phyloP scores from a whole-genome alignment of 352 stramenopile species.

The Globisporangium parvum region DNA sequence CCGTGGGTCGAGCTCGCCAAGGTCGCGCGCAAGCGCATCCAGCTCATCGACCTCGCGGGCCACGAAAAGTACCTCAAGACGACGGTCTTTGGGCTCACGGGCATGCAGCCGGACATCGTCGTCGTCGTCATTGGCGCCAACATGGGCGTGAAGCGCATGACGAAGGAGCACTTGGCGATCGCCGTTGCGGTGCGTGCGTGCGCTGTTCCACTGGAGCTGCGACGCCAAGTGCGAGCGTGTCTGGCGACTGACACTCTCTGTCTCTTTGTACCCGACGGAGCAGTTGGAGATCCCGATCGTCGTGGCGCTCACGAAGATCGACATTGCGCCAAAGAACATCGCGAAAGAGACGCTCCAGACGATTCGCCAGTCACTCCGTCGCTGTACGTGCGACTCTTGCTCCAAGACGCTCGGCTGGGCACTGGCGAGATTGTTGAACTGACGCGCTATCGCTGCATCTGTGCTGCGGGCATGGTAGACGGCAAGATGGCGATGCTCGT shows the following conservation, averaged over 20 bases:
- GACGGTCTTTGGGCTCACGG: slow-evolving; percentile 97
- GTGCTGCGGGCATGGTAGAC: slow-evolving; percentile 23
- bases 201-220: neutral
- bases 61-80: slow-evolving; percentile 99
- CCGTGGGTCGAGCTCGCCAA: slow-evolving; percentile 79
- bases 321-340: slow-evolving; percentile 91
- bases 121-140: slow-evolving; percentile 93
- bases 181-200: slow-evolving; percentile 71
- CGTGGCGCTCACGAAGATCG: slow-evolving; percentile 94
- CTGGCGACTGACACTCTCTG: neutral
- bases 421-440: slow-evolving; percentile 1
- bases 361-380: slow-evolving; percentile 83
- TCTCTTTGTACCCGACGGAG: neutral
- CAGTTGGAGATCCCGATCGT: slow-evolving; percentile 90
- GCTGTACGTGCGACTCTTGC: slow-evolving; percentile 28
- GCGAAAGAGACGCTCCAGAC: slow-evolving; percentile 89
- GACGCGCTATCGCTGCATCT: too few relatives aligned
- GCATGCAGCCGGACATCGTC: slow-evolving; percentile 94
- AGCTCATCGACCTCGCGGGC: slow-evolving; percentile 85
- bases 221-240: too few relatives aligned
- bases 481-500: slow-evolving; percentile 93
- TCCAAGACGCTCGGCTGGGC: too few relatives aligned
- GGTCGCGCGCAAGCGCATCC: slow-evolving; percentile 73
- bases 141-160: slow-evolving; percentile 94
- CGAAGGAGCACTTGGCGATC: slow-evolving; percentile 91